Evolutionary conservation across 148 eudicot genomes (phyloP).

Genomic region (Nepenthes mirabilis): DNA sequence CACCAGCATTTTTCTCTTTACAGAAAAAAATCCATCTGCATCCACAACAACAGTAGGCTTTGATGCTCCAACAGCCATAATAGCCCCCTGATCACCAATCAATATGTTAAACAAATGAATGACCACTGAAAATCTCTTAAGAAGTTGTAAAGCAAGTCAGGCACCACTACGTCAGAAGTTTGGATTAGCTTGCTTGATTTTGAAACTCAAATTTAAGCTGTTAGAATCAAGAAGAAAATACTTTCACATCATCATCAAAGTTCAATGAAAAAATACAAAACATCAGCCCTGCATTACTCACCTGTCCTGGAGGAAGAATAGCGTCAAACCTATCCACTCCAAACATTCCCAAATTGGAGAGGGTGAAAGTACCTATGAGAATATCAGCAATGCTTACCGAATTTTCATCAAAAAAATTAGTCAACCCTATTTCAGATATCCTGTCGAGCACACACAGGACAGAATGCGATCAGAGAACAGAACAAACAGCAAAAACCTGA

Average conservation of each 20-base stretch:
- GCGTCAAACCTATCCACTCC: slow-evolving; percentile 98
- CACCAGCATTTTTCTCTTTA: slow-evolving; percentile 89
- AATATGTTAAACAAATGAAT: not conserved
- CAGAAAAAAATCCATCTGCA: slow-evolving; percentile 88
- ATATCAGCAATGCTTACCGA: slow-evolving; percentile 6
- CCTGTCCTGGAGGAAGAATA: slow-evolving; percentile 99
- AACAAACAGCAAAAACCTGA: slow-evolving; percentile 35
- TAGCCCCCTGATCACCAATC: slow-evolving; percentile 61
- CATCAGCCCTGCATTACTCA: slow-evolving; percentile 8
- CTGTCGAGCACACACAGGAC: not conserved
- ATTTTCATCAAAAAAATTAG: not conserved
- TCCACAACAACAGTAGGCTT: slow-evolving; percentile 83
- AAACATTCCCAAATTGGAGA: slow-evolving; percentile 95
- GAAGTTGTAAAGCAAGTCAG: not conserved
- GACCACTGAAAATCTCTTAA: not conserved
- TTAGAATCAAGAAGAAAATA: too few species aligned
- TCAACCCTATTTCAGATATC: not conserved
- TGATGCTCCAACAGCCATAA: slow-evolving; percentile 99
- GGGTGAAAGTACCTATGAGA: slow-evolving; percentile 70
- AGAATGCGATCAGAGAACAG: not conserved
- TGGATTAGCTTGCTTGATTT: too few species aligned
- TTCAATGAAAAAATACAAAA: not conserved
- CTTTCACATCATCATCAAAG: not conserved
- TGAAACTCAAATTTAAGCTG: too few species aligned
- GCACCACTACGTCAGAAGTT: too few species aligned